Evolutionary conservation across 805 yeast species (phyloP).

Genomic region (Yarrowia sp.): DNA sequence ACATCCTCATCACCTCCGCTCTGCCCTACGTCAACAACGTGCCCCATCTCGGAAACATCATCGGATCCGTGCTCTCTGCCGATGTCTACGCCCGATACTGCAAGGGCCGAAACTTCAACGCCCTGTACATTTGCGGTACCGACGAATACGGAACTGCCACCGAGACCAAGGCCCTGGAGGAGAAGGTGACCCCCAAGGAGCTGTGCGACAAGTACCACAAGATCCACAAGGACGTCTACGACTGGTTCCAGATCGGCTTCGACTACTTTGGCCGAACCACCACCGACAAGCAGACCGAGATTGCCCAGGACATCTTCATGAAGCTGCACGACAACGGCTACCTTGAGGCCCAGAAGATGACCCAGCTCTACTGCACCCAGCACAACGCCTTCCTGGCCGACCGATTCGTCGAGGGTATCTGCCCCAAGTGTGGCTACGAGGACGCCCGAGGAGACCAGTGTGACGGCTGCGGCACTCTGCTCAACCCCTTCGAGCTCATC

Average conservation of each 20-base stretch:
- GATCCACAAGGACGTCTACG: constrained; percentile 84
- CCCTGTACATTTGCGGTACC: constrained; percentile 90
- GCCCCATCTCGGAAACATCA: constrained; percentile 96
- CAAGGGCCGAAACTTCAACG: constrained; percentile 83
- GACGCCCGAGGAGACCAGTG: constrained; percentile 99
- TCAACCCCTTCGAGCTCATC: constrained; percentile 90
- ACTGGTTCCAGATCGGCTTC: constrained; percentile 95
- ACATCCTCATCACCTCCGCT: constrained; percentile 90
- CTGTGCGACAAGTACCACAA: constrained; percentile 87
- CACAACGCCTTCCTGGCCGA: constrained; percentile 94
- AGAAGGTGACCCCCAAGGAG: constrained; percentile 80
- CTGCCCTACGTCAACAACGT: constrained; percentile 97
- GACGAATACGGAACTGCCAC: constrained; percentile 99
- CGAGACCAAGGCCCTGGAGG: constrained; percentile 96
- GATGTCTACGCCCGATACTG: constrained; percentile 90
- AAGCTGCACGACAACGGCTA: constrained; percentile 72
- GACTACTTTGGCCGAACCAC: constrained; percentile 97
- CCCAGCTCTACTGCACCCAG: constrained; percentile 85
- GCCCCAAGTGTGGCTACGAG: constrained; percentile 91
- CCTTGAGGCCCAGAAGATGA: constrained; percentile 82
- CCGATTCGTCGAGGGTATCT: constrained; percentile 93
- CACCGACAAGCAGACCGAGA: constrained; percentile 84
- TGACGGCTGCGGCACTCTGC: constrained; percentile 87
- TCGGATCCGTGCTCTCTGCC: constrained; percentile 92
- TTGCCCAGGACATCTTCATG: constrained; percentile 89